Conservation (phyloP, 2,329 filamentous ascomycete genomes). For the Hawksworthiomyces lignivorus region DNA sequence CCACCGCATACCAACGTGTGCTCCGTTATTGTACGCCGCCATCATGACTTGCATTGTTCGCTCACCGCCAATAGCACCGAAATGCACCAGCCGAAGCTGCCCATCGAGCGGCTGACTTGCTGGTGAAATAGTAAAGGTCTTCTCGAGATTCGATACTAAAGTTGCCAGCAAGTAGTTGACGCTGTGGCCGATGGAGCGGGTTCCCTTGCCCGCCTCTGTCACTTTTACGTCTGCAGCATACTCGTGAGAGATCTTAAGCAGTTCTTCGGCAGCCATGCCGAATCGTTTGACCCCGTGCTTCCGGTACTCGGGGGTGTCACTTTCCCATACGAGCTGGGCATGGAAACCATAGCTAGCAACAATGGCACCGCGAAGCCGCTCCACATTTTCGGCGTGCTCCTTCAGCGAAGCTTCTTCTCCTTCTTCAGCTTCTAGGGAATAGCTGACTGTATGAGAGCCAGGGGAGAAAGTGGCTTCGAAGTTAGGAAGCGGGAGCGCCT, state of each 20-base stretch:
- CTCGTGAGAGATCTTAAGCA: constrained; percentile 50
- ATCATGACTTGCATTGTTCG: constrained; percentile 72
- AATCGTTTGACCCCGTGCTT: constrained; percentile 72
- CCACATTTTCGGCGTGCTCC: constrained; percentile 23
- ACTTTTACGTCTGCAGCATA: constrained; percentile 36
- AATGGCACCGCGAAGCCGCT: constrained; percentile 58
- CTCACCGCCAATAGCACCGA: constrained; percentile 57
- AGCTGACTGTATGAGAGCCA: constrained; percentile 42
- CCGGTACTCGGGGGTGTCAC: constrained; percentile 76
- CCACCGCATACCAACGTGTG: constrained; percentile 46
- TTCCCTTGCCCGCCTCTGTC: constrained; percentile 18
- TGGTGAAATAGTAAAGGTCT: constrained; percentile 75
- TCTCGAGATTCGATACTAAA: constrained; percentile 73
- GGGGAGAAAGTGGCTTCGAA: constrained; percentile 56
- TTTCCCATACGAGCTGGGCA: constrained; percentile 80
- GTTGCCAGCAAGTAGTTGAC: constrained; percentile 74
- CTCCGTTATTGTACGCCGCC: constrained; percentile 50
- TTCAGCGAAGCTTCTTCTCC: constrained; percentile 2
- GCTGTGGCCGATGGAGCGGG: constrained; percentile 18
- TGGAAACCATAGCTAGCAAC: constrained; percentile 90
- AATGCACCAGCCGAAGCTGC: constrained; percentile 63
- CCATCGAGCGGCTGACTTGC: constrained; percentile 62
- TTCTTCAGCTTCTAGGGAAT: constrained; percentile 16
- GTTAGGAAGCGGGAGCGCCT: constrained; percentile 46
- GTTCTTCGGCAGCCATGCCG: constrained; percentile 71